Evolutionary conservation across 129 eudicot species (phyloP), one percentile per base, ranked within the genome.

Genomic region (Flaveria linearis): DNA sequence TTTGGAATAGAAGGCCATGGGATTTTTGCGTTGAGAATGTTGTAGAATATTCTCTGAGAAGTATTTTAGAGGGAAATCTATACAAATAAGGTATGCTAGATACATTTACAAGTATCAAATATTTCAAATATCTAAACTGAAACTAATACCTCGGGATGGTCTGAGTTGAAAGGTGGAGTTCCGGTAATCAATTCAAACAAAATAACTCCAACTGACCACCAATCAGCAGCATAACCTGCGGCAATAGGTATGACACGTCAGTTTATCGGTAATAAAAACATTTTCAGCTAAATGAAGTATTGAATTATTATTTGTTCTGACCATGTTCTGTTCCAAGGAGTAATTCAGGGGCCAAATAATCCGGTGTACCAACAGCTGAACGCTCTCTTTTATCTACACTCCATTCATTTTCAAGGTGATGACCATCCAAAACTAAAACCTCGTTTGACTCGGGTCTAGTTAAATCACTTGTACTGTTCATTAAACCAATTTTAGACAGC

Each of bases 311-410:
- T 33, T 47, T 72, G 69, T 80, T 53, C 91, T 79, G 61, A 91
- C 97, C 97, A 87, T 92, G 97, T 72, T 87, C 90, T 36, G 89
- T 87, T 78, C 97, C 97, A 79, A 92, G 91, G 64, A 92, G 92
- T 56, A 92, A 87, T 84, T 92, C 97, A 49, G 97, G 97, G 17
- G 97, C 97, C 89, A 92, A 80, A 76, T 92, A 92, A 76, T 92
- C 97, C 26, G 97, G 97, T 42, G 97, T 92, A 50, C 97, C 97
- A 81, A 89, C 97, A 73, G 97, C 97, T 79, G 93, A 89, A 67
- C 77, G 77, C 73, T 82, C 86, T 75, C 78, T 73, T 50, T 76
- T 85, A 50, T 82, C 89, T 60, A 64, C 72, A 17, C 71, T 56
- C 70, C 82, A 78, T 51, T 85, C 63, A 78, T 33, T 82, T 52